Evolutionary conservation across 805 yeast genomes (phyloP).

Genomic region (Vanderwaltozyma tropicalis): DNA sequence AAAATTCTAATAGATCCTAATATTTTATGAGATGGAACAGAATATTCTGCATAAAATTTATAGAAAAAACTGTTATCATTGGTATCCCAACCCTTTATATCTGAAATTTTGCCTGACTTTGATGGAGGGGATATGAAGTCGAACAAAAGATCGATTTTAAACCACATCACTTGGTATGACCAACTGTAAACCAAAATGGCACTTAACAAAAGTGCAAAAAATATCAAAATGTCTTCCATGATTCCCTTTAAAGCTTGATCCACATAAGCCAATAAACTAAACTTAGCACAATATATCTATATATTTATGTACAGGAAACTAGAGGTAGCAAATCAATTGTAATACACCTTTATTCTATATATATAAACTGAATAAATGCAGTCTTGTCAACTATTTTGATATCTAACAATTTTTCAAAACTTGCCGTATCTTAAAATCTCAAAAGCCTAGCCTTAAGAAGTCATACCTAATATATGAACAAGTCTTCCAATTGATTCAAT

Average conservation of each 20-base stretch:
- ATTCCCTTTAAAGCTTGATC: not conserved
- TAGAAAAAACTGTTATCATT: conserved; percentile 15
- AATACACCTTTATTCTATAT: too few relatives aligned
- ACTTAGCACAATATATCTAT: too few relatives aligned
- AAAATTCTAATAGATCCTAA: conserved; percentile 12
- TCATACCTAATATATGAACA: too few relatives aligned
- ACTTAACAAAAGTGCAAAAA: conserved; percentile 3
- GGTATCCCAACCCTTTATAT: conserved; percentile 6
- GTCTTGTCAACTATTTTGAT: too few relatives aligned
- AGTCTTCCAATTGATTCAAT: too few relatives aligned
- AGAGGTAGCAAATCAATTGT: too few relatives aligned
- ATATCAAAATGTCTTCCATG: conserved; percentile 8
- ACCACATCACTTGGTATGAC: conserved; percentile 16
- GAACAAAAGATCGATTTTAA: conserved; percentile 14
- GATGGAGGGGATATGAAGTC: conserved; percentile 12
- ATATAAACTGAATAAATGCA: too few relatives aligned
- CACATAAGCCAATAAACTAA: too few relatives aligned
- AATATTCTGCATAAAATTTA: conserved; percentile 24
- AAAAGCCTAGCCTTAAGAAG: too few relatives aligned
- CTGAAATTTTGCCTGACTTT: conserved; percentile 1
- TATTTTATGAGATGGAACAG: conserved; percentile 20
- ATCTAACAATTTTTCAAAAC: too few relatives aligned
- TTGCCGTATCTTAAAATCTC: too few relatives aligned
- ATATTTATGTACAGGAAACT: too few relatives aligned
- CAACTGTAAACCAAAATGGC: conserved; percentile 9